These are phyloP conservation scores for Plasmodium gonderi DNA, from an alignment of 169 alveolate genomes.

Conservation along the genomic window DNA sequence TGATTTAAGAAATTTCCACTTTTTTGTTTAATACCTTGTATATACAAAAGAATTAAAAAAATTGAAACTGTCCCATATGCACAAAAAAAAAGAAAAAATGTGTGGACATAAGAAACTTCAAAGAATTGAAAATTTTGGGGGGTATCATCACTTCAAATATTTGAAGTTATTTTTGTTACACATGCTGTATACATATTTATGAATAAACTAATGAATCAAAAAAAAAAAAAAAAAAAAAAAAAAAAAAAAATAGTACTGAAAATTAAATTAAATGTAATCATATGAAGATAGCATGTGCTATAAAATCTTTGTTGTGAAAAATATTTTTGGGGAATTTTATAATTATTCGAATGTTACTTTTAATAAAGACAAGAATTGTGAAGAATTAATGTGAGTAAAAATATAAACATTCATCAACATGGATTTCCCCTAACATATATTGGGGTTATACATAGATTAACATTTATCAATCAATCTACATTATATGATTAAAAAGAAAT, in stretches of 20 bases:
- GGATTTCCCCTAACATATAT: neutral
- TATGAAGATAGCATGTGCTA: neutral
- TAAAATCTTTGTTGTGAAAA: neutral
- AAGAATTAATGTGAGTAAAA: neutral
- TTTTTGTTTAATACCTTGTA: neutral
- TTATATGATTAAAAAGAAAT: neutral
- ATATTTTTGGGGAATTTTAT: neutral
- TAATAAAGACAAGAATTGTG: neutral
- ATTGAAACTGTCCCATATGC: neutral
- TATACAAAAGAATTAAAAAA: neutral
- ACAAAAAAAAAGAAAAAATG: neutral
- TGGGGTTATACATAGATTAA: neutral
- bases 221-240: neutral
- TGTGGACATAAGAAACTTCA: neutral
- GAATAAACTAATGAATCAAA: neutral
- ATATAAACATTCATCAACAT: neutral
- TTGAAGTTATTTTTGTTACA: neutral
- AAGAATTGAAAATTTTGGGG: neutral
- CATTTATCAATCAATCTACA: neutral
- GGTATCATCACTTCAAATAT: neutral
- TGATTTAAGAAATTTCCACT: neutral
- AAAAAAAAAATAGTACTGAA: too few species aligned
- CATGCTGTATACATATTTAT: neutral
- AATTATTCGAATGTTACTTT: neutral
- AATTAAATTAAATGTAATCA: neutral